Conservation (phyloP, 352 stramenopile species). For the Globisporangium acanthophoron region DNA sequence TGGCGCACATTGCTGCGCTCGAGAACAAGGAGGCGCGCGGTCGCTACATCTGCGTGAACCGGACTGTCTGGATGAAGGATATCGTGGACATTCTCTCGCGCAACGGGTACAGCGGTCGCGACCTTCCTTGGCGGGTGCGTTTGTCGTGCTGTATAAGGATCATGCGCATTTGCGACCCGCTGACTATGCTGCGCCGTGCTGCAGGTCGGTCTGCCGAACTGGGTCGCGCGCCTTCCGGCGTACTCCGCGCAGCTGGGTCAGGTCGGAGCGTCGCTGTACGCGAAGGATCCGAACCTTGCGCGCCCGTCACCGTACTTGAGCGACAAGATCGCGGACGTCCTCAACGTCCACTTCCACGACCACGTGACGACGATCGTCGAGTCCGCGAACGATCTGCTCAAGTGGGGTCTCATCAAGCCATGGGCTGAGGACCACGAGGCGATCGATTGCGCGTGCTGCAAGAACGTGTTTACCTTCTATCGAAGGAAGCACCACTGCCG, state of each 20-base stretch:
- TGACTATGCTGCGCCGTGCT: background rate
- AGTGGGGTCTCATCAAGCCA: conserved; percentile 83
- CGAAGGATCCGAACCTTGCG: conserved; percentile 43
- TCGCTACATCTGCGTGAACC: conserved; percentile 86
- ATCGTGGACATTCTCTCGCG: conserved; percentile 79
- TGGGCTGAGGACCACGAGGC: conserved; percentile 86
- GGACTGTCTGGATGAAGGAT: conserved; percentile 85
- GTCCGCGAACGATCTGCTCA: conserved; percentile 77
- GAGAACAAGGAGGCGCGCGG: conserved; percentile 81
- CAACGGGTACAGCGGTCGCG: conserved; percentile 82
- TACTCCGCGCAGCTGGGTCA: conserved; percentile 85
- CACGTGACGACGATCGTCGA: conserved; percentile 66
- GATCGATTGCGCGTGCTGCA: conserved; percentile 64
- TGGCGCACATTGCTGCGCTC: conserved; percentile 73
- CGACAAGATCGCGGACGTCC: conserved; percentile 73
- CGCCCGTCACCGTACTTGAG: conserved; percentile 73
- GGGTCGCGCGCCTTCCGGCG: conserved; percentile 77
- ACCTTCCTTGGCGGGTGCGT: conserved; percentile 72
- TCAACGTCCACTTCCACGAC: conserved; percentile 73
- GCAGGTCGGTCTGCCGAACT: conserved; percentile 70
- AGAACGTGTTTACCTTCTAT: conserved; percentile 78
- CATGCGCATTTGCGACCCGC: too few species aligned
- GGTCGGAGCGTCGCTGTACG: conserved; percentile 72
- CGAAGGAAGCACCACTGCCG: conserved; percentile 80
- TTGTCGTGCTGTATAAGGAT: background rate